A percentile compares a stretch with the other conserved stretches of the same genome.
These are phyloP conservation scores for Polysphondylium violaceum DNA, from an alignment of 78 protist genomes.

Conservation along the genomic window DNA sequence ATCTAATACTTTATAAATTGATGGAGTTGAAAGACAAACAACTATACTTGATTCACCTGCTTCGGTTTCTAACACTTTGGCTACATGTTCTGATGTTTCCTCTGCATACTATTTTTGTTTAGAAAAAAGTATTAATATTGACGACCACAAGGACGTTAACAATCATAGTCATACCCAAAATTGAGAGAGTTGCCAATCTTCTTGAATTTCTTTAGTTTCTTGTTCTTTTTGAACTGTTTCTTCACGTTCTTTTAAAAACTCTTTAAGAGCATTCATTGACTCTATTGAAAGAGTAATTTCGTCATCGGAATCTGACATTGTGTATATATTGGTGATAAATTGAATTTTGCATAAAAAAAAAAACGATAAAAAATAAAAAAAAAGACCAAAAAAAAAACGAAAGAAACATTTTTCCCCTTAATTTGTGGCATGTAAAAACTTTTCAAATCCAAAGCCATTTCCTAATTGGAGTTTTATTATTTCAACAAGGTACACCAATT, in stretches of 20 bases:
- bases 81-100: slow-evolving; percentile 30
- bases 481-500: too few relatives aligned
- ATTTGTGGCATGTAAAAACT: too few relatives aligned
- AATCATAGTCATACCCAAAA: slow-evolving; percentile 54
- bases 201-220: slow-evolving; percentile 3
- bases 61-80: slow-evolving; percentile 48
- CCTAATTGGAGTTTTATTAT: too few relatives aligned
- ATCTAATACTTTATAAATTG: slow-evolving; percentile 63
- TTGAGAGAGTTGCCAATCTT: slow-evolving; percentile 75
- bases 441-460: too few relatives aligned
- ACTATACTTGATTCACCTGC: slow-evolving; percentile 30
- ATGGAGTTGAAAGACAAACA: slow-evolving; percentile 58
- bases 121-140: too few relatives aligned
- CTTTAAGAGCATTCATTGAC: slow-evolving; percentile 27
- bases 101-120: background rate
- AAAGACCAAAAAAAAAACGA: too few relatives aligned
- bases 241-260: slow-evolving; percentile 39
- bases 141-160: too few relatives aligned
- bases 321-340: background rate
- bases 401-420: too few relatives aligned
- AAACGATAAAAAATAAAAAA: too few relatives aligned
- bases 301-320: slow-evolving; percentile 28
- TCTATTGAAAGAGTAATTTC: slow-evolving; percentile 43
- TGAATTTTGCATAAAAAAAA: too few relatives aligned
- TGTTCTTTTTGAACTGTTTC: slow-evolving; percentile 6